A percentile compares a stretch with the other conserved stretches of the same genome.
Evolutionary conservation across 1,139 yeast species (phyloP).

Genomic region (Hyphopichia fennica): DNA sequence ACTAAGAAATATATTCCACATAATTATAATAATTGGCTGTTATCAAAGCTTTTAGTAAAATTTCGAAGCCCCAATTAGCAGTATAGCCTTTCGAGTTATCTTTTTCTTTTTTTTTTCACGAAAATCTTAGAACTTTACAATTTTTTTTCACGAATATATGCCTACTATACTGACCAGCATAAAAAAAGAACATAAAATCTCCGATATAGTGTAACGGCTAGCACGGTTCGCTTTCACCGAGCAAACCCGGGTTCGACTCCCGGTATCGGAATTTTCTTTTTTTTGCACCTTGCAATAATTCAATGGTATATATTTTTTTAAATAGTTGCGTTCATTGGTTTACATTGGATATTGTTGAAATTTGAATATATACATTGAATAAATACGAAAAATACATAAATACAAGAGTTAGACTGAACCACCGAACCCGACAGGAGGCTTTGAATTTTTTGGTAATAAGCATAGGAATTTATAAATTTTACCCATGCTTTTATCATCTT

Average conservation of each 20-base stretch:
- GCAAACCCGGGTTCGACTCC: slow-evolving; percentile 85
- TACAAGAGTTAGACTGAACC: slow-evolving; percentile 3
- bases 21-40: no score
- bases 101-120: no score
- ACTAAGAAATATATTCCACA: no score
- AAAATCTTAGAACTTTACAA: no score
- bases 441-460: slow-evolving; percentile 50
- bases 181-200: slow-evolving; percentile 12
- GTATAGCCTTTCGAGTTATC: no score
- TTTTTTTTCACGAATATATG: neutral
- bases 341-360: no score
- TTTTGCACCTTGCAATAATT: slow-evolving; percentile 5
- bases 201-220: slow-evolving; percentile 82
- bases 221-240: slow-evolving; percentile 84
- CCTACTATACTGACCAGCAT: neutral
- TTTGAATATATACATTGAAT: neutral
- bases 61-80: no score
- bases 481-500: slow-evolving; percentile 71
- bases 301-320: no score
- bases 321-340: no score
- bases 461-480: slow-evolving; percentile 72
- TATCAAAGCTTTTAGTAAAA: no score
- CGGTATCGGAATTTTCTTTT: slow-evolving; percentile 62
- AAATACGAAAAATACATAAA: neutral
- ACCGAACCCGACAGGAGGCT: slow-evolving; percentile 39